phyloP scores from a whole-genome alignment of 1,284 basidiomycete species.

The Ceratobasidium sp. region DNA sequence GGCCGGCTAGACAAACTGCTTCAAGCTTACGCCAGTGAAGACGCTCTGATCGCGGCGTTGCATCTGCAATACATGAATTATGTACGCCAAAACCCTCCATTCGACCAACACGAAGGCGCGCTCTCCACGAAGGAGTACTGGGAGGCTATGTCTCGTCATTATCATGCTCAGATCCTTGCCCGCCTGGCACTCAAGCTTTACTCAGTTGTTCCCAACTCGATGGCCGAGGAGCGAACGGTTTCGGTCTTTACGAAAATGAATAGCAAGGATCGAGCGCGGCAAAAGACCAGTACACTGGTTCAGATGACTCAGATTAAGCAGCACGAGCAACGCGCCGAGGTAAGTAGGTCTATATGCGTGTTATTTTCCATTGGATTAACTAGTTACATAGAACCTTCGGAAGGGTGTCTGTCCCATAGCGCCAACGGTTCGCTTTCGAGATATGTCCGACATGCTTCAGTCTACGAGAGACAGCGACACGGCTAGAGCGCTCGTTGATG shows the following conservation, averaged over 20 bases:
- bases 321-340: constrained; percentile 15
- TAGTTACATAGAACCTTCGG: not conserved
- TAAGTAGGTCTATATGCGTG: not conserved
- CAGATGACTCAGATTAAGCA: constrained; percentile 53
- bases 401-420: not conserved
- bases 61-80: constrained; percentile 29
- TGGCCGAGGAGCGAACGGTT: constrained; percentile 61
- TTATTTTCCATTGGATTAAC: not conserved
- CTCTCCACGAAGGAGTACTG: constrained; percentile 24
- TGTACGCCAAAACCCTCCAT: constrained; percentile 14
- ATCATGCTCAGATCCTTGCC: constrained; percentile 46
- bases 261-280: constrained; percentile 52
- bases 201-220: constrained; percentile 59
- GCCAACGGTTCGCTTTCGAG: constrained; percentile 12
- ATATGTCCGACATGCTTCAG: not conserved
- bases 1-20: not conserved
- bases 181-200: constrained; percentile 57
- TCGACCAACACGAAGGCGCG: not conserved
- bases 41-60: constrained; percentile 13
- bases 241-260: constrained; percentile 61
- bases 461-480: not conserved
- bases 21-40: not conserved
- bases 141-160: not conserved
- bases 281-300: constrained; percentile 54
- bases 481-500: not conserved